Conservation (phyloP, 1,284 basidiomycete species). For the Ceratobasidium sp. region DNA sequence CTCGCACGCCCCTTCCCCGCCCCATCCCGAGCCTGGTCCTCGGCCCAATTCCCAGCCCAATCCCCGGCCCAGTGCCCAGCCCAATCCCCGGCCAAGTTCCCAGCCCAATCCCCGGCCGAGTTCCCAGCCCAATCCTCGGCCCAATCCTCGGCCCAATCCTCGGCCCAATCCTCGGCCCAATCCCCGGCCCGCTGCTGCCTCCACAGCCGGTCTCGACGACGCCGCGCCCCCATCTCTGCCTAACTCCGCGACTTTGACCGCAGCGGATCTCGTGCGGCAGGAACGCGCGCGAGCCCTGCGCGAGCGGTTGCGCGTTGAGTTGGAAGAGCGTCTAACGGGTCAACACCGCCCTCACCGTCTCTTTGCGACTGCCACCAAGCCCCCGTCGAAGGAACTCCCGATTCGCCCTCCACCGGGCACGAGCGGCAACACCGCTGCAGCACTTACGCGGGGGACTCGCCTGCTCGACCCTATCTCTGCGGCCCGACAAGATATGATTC, state of each 20-base stretch:
- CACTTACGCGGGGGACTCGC: too few relatives aligned
- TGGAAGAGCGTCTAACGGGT: neutral
- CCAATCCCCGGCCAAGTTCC: neutral
- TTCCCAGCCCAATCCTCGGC: too few relatives aligned
- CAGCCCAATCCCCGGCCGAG: neutral
- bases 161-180: neutral
- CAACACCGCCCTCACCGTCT: slow-evolving; percentile 9
- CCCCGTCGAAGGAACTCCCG: neutral
- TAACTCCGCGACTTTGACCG: neutral
- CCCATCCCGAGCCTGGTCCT: neutral
- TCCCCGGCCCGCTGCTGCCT: neutral
- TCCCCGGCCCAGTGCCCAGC: neutral
- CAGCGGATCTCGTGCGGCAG: slow-evolving; percentile 3
- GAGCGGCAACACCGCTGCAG: too few relatives aligned
- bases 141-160: neutral
- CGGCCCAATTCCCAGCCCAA: neutral
- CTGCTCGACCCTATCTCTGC: too few relatives aligned
- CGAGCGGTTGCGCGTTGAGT: too few relatives aligned
- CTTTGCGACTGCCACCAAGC: slow-evolving; percentile 1
- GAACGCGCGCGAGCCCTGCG: neutral
- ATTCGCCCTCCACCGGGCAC: too few relatives aligned
- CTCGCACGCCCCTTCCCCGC: neutral
- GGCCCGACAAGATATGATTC: too few relatives aligned
- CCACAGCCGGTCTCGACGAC: neutral
- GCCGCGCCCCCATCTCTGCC: neutral